Conservation (phyloP, 164 flowering plant species). For the Stephania japonica region DNA sequence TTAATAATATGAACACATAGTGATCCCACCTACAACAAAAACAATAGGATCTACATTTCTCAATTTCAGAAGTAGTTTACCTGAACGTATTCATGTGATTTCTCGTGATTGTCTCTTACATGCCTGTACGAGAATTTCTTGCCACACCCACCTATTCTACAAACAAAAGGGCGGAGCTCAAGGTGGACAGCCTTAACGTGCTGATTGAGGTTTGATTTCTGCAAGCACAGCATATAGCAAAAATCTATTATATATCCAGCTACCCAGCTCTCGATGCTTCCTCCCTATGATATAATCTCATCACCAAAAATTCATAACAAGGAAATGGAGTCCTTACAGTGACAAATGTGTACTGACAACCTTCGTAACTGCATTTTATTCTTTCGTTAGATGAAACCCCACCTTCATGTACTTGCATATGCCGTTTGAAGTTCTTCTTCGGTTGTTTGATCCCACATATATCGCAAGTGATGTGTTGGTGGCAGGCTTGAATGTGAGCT, state of each 20-base stretch:
- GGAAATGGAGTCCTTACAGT: slow-evolving; percentile 38
- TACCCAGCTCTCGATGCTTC: too few species aligned
- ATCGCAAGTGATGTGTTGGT: slow-evolving; percentile 56
- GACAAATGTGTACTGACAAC: slow-evolving; percentile 52
- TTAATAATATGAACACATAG: background rate
- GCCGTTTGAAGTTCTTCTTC: slow-evolving; percentile 72
- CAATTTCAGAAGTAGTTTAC: slow-evolving; percentile 26
- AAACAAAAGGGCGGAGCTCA: slow-evolving; percentile 45
- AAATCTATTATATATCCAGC: background rate
- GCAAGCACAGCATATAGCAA: slow-evolving; percentile 12
- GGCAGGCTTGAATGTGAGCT: slow-evolving; percentile 56
- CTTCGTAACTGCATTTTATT: slow-evolving; percentile 47
- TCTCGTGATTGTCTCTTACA: slow-evolving; percentile 83
- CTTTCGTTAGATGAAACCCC: slow-evolving; percentile 17
- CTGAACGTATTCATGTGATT: slow-evolving; percentile 38
- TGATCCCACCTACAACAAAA: too few species aligned
- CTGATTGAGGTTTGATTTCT: slow-evolving; percentile 71
- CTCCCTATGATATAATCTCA: background rate
- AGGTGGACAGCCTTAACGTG: slow-evolving; percentile 78
- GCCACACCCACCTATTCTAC: slow-evolving; percentile 58
- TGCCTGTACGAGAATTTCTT: slow-evolving; percentile 64
- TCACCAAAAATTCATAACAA: background rate
- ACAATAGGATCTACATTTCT: too few species aligned
- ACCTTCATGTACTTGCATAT: slow-evolving; percentile 39
- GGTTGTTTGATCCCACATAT: slow-evolving; percentile 67